phyloP scores from a whole-genome alignment of 768 basidiomycete species.

The Trametes elegans region DNA sequence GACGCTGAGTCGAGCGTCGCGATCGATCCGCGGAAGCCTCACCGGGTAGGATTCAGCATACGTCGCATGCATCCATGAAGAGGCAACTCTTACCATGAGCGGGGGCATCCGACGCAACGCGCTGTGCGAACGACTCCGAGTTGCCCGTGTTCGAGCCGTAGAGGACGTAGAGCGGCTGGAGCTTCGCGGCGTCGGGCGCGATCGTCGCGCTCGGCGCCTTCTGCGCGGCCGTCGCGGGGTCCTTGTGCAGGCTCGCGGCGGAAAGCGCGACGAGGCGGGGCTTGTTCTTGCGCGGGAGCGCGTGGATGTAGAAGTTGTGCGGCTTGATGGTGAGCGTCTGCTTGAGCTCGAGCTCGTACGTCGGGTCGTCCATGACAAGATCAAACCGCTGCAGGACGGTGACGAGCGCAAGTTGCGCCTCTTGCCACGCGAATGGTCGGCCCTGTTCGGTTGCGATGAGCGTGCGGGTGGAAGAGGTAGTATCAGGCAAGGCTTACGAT shows the following conservation, averaged over 20 bases:
- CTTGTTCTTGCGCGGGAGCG: constrained; percentile 19
- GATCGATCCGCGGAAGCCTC: constrained; percentile 39
- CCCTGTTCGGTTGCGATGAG: constrained; percentile 22
- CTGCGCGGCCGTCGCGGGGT: background rate
- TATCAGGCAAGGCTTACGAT: constrained; percentile 15
- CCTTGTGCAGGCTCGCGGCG: constrained; percentile 1
- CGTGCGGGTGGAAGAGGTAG: background rate
- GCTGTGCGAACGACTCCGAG: constrained; percentile 46
- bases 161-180: constrained; percentile 35
- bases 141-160: constrained; percentile 49
- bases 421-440: constrained; percentile 48
- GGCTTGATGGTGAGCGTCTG: constrained; percentile 50
- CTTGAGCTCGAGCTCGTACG: constrained; percentile 44
- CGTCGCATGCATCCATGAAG: background rate
- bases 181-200: constrained; percentile 1
- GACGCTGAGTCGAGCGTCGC: constrained; percentile 40
- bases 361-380: constrained; percentile 40
- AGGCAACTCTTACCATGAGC: constrained; percentile 31
- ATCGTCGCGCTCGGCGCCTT: background rate
- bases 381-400: constrained; percentile 47
- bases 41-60: background rate
- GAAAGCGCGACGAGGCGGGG: background rate
- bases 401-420: constrained; percentile 41
- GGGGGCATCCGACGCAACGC: constrained; percentile 38
- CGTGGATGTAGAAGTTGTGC: constrained; percentile 39